These are phyloP conservation scores for Durio zibethinus DNA, from an alignment of 345 rosid genomes.

Conservation along the genomic window DNA sequence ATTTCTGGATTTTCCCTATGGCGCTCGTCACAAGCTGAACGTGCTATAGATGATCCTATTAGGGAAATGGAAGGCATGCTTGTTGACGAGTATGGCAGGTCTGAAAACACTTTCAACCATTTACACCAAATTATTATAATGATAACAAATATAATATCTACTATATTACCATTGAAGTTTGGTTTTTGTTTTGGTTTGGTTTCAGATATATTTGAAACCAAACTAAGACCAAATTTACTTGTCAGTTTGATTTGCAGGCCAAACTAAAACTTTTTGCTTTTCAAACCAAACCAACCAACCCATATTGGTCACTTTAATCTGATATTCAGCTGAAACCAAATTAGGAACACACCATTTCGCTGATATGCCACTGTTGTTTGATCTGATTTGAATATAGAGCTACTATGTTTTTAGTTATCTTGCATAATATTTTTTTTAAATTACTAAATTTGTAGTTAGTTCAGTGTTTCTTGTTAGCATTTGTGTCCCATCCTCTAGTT, in stretches of 20 bases:
- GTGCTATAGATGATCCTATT: constrained; percentile 89
- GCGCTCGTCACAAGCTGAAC: constrained; percentile 90
- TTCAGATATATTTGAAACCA: neutral
- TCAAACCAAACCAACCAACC: constrained; percentile 4
- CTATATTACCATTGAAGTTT: neutral
- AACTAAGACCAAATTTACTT: neutral
- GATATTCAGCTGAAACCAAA: neutral
- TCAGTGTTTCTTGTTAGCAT: neutral
- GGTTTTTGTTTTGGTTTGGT: neutral
- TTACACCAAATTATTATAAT: neutral
- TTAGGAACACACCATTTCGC: neutral
- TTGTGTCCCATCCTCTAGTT: neutral
- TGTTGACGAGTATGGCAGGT: constrained; percentile 99
- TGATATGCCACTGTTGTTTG: neutral
- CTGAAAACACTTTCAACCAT: constrained; percentile 4
- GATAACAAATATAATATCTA: neutral
- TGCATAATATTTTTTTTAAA: neutral
- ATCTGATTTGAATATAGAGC: neutral
- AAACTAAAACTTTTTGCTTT: neutral
- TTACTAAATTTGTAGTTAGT: neutral
- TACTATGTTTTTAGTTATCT: neutral
- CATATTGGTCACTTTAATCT: neutral
- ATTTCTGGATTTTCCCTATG: constrained; percentile 58
- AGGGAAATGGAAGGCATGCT: constrained; percentile 99
- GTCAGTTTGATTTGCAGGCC: neutral